Conservation (phyloP, 2,329 filamentous ascomycete genomes). For the Ceratocystis colombiana region DNA sequence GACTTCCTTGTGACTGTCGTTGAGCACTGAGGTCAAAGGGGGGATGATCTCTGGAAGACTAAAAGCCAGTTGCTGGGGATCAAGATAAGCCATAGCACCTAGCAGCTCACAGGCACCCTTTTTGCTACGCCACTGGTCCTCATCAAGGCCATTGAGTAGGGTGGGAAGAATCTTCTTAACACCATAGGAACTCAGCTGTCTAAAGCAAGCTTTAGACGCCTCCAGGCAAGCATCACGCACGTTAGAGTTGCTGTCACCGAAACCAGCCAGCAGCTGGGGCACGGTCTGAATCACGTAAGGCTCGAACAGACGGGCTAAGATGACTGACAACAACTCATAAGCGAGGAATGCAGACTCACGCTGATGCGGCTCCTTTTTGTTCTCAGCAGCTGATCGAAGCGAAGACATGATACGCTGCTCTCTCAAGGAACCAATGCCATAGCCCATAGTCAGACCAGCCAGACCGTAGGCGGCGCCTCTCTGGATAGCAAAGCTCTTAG, state of each 20-base stretch:
- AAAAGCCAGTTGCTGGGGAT: constrained; percentile 83
- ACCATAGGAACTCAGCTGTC: constrained; percentile 84
- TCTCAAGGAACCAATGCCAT: constrained; percentile 68
- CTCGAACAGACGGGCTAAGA: constrained; percentile 83
- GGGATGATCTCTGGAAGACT: constrained; percentile 96
- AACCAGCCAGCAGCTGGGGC: constrained; percentile 76
- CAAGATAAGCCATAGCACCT: constrained; percentile 96
- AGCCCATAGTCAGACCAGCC: constrained; percentile 80
- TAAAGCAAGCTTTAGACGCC: constrained; percentile 88
- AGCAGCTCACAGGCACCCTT: constrained; percentile 94
- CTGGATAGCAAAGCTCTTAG: constrained; percentile 85
- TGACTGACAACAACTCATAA: constrained; percentile 77
- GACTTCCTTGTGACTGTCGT: constrained; percentile 97
- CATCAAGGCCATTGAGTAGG: constrained; percentile 81
- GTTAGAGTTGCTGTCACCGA: constrained; percentile 78
- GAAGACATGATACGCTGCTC: constrained; percentile 79
- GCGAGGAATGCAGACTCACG: constrained; percentile 81
- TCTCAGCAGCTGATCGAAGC: constrained; percentile 74
- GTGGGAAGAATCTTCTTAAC: constrained; percentile 92
- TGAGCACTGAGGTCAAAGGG: constrained; percentile 82
- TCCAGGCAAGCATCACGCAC: constrained; percentile 89
- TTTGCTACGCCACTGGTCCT: constrained; percentile 95
- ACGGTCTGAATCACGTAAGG: constrained; percentile 95
- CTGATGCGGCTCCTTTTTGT: constrained; percentile 85
- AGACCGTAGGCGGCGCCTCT: constrained; percentile 91